Conservation (phyloP, 1,139 yeast species). For the Suhomyces kunorum region DNA sequence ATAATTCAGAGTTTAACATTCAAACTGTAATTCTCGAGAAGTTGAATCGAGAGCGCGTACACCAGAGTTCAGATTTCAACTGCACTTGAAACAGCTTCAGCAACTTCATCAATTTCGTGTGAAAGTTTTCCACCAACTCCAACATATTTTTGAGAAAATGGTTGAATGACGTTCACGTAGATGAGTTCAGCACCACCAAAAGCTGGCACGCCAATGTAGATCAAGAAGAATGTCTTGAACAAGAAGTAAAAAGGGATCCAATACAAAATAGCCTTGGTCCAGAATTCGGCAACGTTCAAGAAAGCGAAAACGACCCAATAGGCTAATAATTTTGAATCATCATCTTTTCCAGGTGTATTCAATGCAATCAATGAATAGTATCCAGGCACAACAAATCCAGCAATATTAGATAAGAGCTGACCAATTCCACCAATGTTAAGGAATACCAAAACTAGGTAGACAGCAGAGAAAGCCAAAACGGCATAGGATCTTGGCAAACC, state of each 20-base stretch:
- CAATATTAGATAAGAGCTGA: slow-evolving; percentile 86
- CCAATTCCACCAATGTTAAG: slow-evolving; percentile 93
- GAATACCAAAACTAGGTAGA: slow-evolving; percentile 76
- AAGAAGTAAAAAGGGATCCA: slow-evolving; percentile 97
- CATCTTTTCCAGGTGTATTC: slow-evolving; percentile 64
- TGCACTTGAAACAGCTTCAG: slow-evolving; percentile 51
- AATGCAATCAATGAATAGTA: slow-evolving; percentile 85
- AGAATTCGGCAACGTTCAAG: slow-evolving; percentile 88
- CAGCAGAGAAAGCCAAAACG: slow-evolving; percentile 60
- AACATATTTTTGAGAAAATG: slow-evolving; percentile 65
- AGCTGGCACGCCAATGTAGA: slow-evolving; percentile 86
- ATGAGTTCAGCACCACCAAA: slow-evolving; percentile 82
- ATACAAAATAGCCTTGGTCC: slow-evolving; percentile 89
- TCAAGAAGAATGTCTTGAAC: slow-evolving; percentile 83
- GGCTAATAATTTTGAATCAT: slow-evolving; percentile 84
- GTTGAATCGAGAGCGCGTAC: too few species aligned
- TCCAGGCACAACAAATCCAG: slow-evolving; percentile 89
- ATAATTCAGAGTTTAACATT: too few species aligned
- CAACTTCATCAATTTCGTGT: slow-evolving; percentile 45
- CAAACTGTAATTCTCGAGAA: too few species aligned
- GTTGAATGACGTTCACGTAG: slow-evolving; percentile 66
- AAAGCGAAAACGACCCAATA: slow-evolving; percentile 97
- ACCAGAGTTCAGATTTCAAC: slow-evolving; percentile 39
- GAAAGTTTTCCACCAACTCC: slow-evolving; percentile 24
- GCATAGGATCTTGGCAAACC: slow-evolving; percentile 90